A percentile compares a stretch with the other conserved stretches of the same genome.
Evolutionary conservation across 306 rosid genomes (phyloP).

Genomic region (Rosa rugosa): DNA sequence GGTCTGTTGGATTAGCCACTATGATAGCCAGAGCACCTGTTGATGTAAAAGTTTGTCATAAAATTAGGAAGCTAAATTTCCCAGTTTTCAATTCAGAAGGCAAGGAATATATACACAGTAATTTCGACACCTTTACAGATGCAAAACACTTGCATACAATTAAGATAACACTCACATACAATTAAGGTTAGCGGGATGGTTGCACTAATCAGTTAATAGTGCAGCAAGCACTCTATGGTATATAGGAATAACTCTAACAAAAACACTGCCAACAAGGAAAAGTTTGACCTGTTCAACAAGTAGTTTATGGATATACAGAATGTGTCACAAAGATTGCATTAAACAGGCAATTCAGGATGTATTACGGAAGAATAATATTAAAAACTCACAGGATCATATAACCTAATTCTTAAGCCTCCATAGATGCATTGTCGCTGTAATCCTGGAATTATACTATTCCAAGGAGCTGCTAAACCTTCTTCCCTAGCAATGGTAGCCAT

Average conservation of each 20-base stretch:
- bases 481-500: slow-evolving; percentile 81
- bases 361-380: slow-evolving; percentile 28
- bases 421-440: slow-evolving; percentile 91
- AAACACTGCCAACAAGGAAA: slow-evolving; percentile 81
- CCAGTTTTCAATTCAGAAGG: background rate
- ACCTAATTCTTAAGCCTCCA: slow-evolving; percentile 94
- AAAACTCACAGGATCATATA: slow-evolving; percentile 95
- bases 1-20: slow-evolving; percentile 92
- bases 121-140: background rate
- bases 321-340: slow-evolving; percentile 25
- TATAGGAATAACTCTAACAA: slow-evolving; percentile 73
- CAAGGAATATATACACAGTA: slow-evolving; percentile 5
- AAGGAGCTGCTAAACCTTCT: slow-evolving; percentile 81
- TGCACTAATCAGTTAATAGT: slow-evolving; percentile 75
- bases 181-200: background rate
- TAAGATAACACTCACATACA: no score
- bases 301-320: slow-evolving; percentile 43
- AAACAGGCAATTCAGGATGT: slow-evolving; percentile 1
- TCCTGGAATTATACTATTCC: slow-evolving; percentile 96
- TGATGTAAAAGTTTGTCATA: slow-evolving; percentile 6
- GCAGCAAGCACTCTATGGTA: slow-evolving; percentile 88
- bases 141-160: background rate
- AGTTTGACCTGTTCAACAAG: slow-evolving; percentile 72
- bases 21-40: slow-evolving; percentile 88
- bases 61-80: slow-evolving; percentile 10